A percentile compares a stretch with the other conserved stretches of the same genome.
Conservation (phyloP, 768 basidiomycete species). For the Macrocybe gigantea region DNA sequence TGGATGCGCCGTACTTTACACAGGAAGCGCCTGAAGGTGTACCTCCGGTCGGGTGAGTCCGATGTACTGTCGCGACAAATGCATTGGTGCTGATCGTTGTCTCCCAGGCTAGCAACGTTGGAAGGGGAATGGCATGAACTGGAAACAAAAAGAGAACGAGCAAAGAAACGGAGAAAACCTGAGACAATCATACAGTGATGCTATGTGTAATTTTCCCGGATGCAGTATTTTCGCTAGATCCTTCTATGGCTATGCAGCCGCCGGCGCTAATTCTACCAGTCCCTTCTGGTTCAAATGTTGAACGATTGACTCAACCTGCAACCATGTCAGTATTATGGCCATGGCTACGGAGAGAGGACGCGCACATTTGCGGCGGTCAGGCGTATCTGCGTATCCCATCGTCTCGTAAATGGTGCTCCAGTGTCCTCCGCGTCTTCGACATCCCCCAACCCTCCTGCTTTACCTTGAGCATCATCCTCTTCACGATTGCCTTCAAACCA, state of each 20-base stretch:
- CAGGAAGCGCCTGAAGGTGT: constrained; percentile 70
- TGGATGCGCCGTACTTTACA: constrained; percentile 80
- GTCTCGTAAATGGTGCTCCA: constrained; percentile 84
- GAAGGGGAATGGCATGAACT: constrained; percentile 99
- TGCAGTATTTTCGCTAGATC: constrained; percentile 10
- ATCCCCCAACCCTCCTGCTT: constrained; percentile 89
- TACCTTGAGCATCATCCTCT: constrained; percentile 90
- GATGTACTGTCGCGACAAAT: constrained; percentile 2
- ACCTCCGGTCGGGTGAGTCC: constrained; percentile 74
- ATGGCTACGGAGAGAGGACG: constrained; percentile 2
- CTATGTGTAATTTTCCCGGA: constrained; percentile 20
- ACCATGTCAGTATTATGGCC: background rate
- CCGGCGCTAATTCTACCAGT: constrained; percentile 38
- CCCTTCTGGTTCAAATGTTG: constrained; percentile 73
- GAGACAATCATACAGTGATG: constrained; percentile 38
- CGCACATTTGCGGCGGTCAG: constrained; percentile 81
- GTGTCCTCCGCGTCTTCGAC: constrained; percentile 86
- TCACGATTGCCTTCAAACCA: constrained; percentile 87
- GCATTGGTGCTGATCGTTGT: constrained; percentile 2
- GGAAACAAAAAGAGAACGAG: constrained; percentile 89
- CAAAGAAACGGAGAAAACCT: constrained; percentile 69
- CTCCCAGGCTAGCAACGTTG: constrained; percentile 61
- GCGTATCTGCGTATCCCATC: constrained; percentile 94
- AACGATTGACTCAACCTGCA: constrained; percentile 81
- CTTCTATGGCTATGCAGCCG: constrained; percentile 11